Conservation (phyloP, 345 rosid genomes). For the Acer saccharum region DNA sequence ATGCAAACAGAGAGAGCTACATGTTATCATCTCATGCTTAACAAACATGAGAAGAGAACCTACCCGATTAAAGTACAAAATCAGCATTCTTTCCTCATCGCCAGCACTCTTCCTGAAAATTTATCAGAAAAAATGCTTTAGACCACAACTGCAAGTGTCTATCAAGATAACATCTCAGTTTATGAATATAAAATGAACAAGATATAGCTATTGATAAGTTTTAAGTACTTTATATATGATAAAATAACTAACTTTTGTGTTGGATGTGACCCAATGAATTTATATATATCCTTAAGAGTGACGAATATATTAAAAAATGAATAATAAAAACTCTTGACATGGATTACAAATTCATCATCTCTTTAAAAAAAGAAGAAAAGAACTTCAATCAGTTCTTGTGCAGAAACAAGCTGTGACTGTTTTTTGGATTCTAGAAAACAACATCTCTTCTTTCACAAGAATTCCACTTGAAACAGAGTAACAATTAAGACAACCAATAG, state of each 20-base stretch:
- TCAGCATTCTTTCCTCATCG: conserved; percentile 90
- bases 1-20: neutral
- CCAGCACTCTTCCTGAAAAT: conserved; percentile 71
- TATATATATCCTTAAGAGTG: too few relatives aligned
- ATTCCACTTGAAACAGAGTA: neutral
- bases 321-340: neutral
- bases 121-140: conserved; percentile 17
- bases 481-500: neutral
- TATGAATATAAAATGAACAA: neutral
- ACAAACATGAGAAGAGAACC: conserved; percentile 13
- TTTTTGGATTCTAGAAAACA: neutral
- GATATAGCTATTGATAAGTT: neutral
- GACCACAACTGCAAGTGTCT: neutral
- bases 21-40: conserved; percentile 7
- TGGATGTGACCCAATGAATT: neutral
- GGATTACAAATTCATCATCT: neutral
- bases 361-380: neutral
- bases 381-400: neutral
- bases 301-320: neutral
- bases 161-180: neutral
- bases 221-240: neutral
- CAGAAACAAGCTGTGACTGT: neutral
- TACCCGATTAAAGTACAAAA: conserved; percentile 78
- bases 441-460: neutral
- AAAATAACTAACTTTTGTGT: neutral